Conservation (phyloP, 129 eudicot species). For the Flaveria trinervia region DNA sequence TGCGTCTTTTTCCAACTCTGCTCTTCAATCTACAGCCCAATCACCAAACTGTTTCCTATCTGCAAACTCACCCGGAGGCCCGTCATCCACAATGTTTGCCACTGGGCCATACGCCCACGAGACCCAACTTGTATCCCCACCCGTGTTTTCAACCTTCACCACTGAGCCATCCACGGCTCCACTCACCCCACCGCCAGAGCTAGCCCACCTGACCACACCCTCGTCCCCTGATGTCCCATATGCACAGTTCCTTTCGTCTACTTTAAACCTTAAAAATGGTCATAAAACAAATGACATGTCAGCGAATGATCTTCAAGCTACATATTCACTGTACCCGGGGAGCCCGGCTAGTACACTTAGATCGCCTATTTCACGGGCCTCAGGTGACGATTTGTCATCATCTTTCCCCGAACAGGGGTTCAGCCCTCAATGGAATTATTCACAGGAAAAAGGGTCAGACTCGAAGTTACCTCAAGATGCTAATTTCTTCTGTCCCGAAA, state of each 20-base stretch:
- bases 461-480: slow-evolving; percentile 72
- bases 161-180: slow-evolving; percentile 99
- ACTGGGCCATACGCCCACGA: slow-evolving; percentile 96
- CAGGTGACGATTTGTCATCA: slow-evolving; percentile 57
- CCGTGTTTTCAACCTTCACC: slow-evolving; percentile 91
- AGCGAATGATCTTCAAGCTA: slow-evolving; percentile 73
- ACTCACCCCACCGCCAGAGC: slow-evolving; percentile 93
- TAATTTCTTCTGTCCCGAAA: slow-evolving; percentile 92
- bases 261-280: slow-evolving; percentile 47
- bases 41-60: slow-evolving; percentile 84
- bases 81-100: slow-evolving; percentile 77
- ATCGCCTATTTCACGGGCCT: slow-evolving; percentile 68
- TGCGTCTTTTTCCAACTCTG: slow-evolving; percentile 89
- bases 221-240: slow-evolving; percentile 98
- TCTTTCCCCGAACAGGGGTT: slow-evolving; percentile 64
- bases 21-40: slow-evolving; percentile 88
- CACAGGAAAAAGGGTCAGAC: slow-evolving; percentile 46
- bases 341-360: slow-evolving; percentile 84
- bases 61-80: slow-evolving; percentile 89
- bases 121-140: slow-evolving; percentile 91
- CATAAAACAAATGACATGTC: slow-evolving; percentile 45
- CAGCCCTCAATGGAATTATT: slow-evolving; percentile 56
- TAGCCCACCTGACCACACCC: slow-evolving; percentile 90
- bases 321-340: slow-evolving; percentile 78
- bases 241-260: slow-evolving; percentile 81